phyloP scores from a whole-genome alignment of 139 green algal species.

The Monoraphidium neglectum region DNA sequence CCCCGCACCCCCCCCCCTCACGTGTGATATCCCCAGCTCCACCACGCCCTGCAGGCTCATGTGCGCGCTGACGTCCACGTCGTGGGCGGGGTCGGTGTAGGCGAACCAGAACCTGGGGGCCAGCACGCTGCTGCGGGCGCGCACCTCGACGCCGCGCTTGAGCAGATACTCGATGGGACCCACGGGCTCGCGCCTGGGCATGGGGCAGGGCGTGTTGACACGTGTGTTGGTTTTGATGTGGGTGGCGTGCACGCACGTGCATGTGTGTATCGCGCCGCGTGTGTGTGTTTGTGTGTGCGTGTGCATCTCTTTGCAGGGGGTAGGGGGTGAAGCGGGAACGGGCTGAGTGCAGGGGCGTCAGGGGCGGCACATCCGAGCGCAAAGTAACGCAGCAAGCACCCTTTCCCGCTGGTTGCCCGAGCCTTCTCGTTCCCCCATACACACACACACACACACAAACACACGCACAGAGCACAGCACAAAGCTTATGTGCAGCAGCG shows the following conservation, averaged over 20 bases:
- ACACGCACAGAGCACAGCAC: too few species aligned
- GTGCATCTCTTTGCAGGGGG: too few species aligned
- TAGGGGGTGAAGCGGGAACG: too few species aligned
- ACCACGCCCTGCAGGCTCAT: constrained; percentile 42
- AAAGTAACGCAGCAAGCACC: too few species aligned
- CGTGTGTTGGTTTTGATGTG: background rate
- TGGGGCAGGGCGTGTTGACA: constrained; percentile 2
- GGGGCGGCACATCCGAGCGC: too few species aligned
- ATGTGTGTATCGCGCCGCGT: too few species aligned
- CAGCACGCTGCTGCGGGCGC: background rate
- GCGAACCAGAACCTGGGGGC: constrained; percentile 43
- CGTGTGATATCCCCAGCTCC: constrained; percentile 51
- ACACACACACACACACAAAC: too few species aligned
- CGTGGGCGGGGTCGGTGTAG: constrained; percentile 61
- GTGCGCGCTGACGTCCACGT: constrained; percentile 63
- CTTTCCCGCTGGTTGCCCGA: too few species aligned
- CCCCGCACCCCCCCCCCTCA: constrained; percentile 5
- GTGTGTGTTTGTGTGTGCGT: too few species aligned
- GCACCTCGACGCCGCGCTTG: constrained; percentile 25
- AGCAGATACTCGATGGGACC: constrained; percentile 41
- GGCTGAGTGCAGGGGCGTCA: too few species aligned
- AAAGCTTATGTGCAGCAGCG: too few species aligned
- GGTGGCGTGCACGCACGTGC: background rate
- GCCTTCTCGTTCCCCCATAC: too few species aligned
- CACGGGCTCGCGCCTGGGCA: constrained; percentile 2